Percentiles rank a stretch among this genome's conserved stretches.
Conservation (phyloP, 2,329 filamentous ascomycete genomes). For the Pestalotiopsis sp. region DNA sequence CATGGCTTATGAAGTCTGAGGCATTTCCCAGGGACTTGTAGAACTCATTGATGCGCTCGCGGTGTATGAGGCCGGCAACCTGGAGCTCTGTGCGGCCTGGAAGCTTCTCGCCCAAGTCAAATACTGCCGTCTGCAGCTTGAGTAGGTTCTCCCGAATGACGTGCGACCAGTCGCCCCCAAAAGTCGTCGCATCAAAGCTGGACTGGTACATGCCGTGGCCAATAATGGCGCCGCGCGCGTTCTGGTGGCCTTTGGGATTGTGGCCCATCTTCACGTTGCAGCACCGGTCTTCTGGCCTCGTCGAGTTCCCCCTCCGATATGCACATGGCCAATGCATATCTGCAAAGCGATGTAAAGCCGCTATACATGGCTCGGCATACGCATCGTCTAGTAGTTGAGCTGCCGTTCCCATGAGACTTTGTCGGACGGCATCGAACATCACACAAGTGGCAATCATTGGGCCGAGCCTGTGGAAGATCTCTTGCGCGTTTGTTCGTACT, state of each 20-base stretch:
- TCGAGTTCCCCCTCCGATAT: slow-evolving; percentile 21
- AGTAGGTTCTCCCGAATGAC: slow-evolving; percentile 25
- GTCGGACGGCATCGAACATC: slow-evolving; percentile 31
- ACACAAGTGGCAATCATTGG: slow-evolving; percentile 32
- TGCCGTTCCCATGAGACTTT: slow-evolving; percentile 28
- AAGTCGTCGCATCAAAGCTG: slow-evolving; percentile 21
- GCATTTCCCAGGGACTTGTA: slow-evolving; percentile 27
- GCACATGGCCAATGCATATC: slow-evolving; percentile 27
- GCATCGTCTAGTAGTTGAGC: slow-evolving; percentile 30
- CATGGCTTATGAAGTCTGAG: slow-evolving; percentile 27
- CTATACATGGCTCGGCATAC: slow-evolving; percentile 27
- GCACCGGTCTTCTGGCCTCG: slow-evolving; percentile 26
- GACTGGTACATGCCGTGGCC: slow-evolving; percentile 31
- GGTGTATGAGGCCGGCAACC: slow-evolving; percentile 27
- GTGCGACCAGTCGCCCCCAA: slow-evolving; percentile 26
- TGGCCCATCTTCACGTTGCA: slow-evolving; percentile 30
- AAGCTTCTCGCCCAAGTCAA: slow-evolving; percentile 26
- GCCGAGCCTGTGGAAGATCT: slow-evolving; percentile 29
- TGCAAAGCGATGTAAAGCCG: slow-evolving; percentile 28
- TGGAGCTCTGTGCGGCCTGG: slow-evolving; percentile 27
- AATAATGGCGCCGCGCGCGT: slow-evolving; percentile 29
- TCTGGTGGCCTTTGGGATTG: slow-evolving; percentile 32
- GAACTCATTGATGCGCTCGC: slow-evolving; percentile 29
- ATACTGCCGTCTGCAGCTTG: slow-evolving; percentile 25
- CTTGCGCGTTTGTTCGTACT: slow-evolving; percentile 20